Base-by-base conservation (phyloP, 73 alveolate species). In the Blepharisma japonicum region DNA sequence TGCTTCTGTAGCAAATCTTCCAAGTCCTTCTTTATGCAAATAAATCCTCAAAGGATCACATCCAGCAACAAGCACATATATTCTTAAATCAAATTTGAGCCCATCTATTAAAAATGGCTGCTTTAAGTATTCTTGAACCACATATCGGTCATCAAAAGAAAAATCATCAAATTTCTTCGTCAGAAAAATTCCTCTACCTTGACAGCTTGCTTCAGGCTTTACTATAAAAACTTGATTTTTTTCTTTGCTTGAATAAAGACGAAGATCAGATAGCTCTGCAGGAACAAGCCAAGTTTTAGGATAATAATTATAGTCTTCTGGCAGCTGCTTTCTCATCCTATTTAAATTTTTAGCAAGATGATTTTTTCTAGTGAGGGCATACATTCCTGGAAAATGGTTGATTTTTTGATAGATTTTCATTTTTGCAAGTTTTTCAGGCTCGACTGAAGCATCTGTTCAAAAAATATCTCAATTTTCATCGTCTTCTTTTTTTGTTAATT, bases 21-120 rank as follows among this genome's bases (percentile, higher is more conserved):
- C 95, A 45, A 92, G 86, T 5, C 98, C 98, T 68, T 92, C 97
- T 77, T 88, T 77, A 68, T 89, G 91, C 83, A 92, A 78, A 84
- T 90, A 92, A 81, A 92, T 91, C 70, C 90, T 90, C 11, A 92
- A 77, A 45, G 98, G 98, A 79, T 92, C 83, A 14, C 86, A 81
- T 1, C 94, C 87, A 42, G 90, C 87, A 0, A 92, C 84, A 25
- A 92, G 68, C 14, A 89, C 93, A 81, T 92, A 92, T 27, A 96
- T 90, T 85, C 98, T 76, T 80, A 96, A 86, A 79, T 96, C 99
- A 81, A 96, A 96, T 87, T 96, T 96, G 68, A 93, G 88, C n/a
- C 95, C 98, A 77, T 95, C 99, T 25, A 96, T 89, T 68, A 96
- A 82, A 81, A 81, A 93, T 32, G 99, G 99, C 71, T 84, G 87